A percentile compares a stretch with the other conserved stretches of the same genome.
phyloP scores from a whole-genome alignment of 2,329 filamentous ascomycete genomes.

The Madurella mycetomatis region DNA sequence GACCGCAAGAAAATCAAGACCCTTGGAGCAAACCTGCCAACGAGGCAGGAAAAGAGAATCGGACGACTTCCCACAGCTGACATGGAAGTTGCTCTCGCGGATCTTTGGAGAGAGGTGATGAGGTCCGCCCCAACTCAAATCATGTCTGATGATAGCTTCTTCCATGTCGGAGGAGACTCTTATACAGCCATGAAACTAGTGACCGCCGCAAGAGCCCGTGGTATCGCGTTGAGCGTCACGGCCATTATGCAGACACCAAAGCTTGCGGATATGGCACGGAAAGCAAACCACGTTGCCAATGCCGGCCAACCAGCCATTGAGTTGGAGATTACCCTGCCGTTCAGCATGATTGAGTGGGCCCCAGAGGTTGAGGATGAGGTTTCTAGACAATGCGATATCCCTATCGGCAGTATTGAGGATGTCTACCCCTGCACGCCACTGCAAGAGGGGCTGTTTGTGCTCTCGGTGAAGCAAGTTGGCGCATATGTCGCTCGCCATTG shows the following conservation, averaged over 20 bases:
- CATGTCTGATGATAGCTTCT: conserved; percentile 28
- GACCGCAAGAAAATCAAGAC: conserved; percentile 47
- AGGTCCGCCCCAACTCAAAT: conserved; percentile 26
- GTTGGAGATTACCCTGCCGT: neutral
- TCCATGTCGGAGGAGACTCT: too few species aligned
- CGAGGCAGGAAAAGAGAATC: conserved; percentile 32
- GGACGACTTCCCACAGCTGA: conserved; percentile 18
- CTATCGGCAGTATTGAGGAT: too few species aligned
- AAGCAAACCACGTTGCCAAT: too few species aligned
- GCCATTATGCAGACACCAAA: conserved; percentile 20
- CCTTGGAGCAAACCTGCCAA: conserved; percentile 39
- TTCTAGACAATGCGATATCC: too few species aligned
- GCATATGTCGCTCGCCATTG: too few species aligned
- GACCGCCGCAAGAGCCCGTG: too few species aligned
- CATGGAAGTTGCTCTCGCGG: conserved; percentile 8
- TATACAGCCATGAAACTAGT: too few species aligned
- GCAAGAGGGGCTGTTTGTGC: too few species aligned
- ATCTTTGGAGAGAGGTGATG: conserved; percentile 27
- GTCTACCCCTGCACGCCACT: too few species aligned
- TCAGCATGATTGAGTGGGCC: conserved; percentile 28
- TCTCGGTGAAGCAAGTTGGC: too few species aligned
- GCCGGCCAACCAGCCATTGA: neutral
- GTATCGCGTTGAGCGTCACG: conserved; percentile 32
- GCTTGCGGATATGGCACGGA: too few species aligned
- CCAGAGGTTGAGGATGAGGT: conserved; percentile 31